Conservation (phyloP, 148 eudicot genomes). For the Camellia sinensis region DNA sequence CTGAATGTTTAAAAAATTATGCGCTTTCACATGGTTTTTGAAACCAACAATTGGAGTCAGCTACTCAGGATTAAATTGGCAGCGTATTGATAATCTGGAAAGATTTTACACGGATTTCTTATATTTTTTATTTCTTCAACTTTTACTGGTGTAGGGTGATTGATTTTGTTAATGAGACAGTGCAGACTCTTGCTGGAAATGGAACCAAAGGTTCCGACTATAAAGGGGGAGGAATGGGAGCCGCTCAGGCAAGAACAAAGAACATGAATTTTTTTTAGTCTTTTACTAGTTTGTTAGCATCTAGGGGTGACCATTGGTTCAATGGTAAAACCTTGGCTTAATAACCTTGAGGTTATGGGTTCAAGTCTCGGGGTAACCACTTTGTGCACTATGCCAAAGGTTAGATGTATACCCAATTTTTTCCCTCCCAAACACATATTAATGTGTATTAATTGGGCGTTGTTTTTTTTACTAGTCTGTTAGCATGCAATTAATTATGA, state of each 20-base stretch:
- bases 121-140: slow-evolving; percentile 11
- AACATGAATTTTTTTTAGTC: background rate
- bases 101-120: background rate
- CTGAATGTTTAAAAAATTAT: no score
- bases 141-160: slow-evolving; percentile 59
- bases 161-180: slow-evolving; percentile 85
- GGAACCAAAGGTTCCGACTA: slow-evolving; percentile 97
- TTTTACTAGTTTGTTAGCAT: background rate
- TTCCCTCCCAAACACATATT: no score
- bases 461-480: background rate
- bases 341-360: no score
- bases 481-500: background rate
- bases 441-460: background rate
- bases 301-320: no score
- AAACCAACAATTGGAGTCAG: background rate
- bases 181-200: slow-evolving; percentile 90
- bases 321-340: no score
- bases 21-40: no score
- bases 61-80: background rate
- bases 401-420: no score
- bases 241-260: slow-evolving; percentile 64
- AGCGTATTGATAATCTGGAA: background rate
- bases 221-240: slow-evolving; percentile 78
- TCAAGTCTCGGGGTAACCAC: no score
- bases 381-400: no score